Evolutionary conservation across 2,329 filamentous ascomycete genomes (phyloP), one percentile per base, ranked within the genome.

Genomic region (Ceratocystis papillata): DNA sequence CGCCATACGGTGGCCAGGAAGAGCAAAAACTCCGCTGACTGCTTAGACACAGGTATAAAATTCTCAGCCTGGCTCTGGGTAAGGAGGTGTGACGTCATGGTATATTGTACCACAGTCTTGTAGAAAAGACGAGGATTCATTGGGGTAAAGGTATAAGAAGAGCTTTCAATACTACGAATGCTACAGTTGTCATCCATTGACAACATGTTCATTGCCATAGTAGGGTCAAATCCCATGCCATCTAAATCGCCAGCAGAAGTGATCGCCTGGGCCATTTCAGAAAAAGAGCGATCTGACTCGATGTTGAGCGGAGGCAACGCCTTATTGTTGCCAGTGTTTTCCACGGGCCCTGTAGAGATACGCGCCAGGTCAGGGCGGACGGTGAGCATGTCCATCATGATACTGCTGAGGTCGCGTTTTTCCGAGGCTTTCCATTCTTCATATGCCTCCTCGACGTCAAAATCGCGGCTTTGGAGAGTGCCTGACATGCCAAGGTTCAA

Each of bases 381-480:
- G 68, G 89, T 90, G 50, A 97, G 79, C 69, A 99, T 90, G 46
- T 92, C 89, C 71, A 96, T 81, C 81, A 99, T 94, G 85, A 97
- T 91, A 71, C 94, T 89, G 5, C 91, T 94, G 53, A 99, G 78
- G 71, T 96, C 90, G 12, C 88, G 87, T 2, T 83, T 83, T 74
- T 99, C 94, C n/a, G 86, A 83, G 73, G 89, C 93, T 75, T 91
- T 95, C 94, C 94, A 99, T 55, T 84, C 80, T 69, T 92, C 86
- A 73, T 92, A 99, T 2, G 88, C 87, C 68, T 96, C 91, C 66
- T 96, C 90, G 20, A 88, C 77, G 68, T 96, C 90, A 75, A 99
- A 99, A 74, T 99, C 93, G 61, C 91, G 85, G 70, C 83, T 87
- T 67, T 87, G 85, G 62, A 99, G 76, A 0, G 93, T 92, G 67